These are phyloP conservation scores for Steccherinum ochraceum DNA, from an alignment of 768 basidiomycete species.

Conservation along the genomic window DNA sequence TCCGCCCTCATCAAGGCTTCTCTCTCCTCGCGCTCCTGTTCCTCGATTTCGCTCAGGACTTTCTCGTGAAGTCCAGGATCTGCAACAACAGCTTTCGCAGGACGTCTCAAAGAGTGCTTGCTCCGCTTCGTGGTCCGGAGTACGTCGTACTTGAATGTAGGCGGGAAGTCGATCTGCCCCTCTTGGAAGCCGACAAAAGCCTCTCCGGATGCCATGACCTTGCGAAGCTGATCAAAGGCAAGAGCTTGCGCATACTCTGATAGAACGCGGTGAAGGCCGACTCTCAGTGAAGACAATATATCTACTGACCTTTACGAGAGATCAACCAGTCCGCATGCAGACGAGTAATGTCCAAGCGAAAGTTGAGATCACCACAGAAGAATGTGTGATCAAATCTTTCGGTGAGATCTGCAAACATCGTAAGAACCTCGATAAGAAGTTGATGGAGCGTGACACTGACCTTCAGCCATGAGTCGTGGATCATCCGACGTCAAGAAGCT, in stretches of 20 bases:
- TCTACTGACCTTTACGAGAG: conserved; percentile 57
- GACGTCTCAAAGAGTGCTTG: conserved; percentile 33
- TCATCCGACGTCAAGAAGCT: conserved; percentile 65
- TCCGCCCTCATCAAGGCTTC: conserved; percentile 13
- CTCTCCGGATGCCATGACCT: conserved; percentile 61
- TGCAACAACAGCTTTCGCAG: conserved; percentile 2
- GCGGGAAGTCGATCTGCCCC: conserved; percentile 76
- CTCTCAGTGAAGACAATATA: not conserved
- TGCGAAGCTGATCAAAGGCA: conserved; percentile 82
- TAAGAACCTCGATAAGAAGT: not conserved
- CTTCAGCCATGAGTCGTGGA: conserved; percentile 64
- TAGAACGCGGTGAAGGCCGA: not conserved
- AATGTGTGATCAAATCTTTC: conserved; percentile 89
- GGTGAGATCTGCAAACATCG: conserved; percentile 52
- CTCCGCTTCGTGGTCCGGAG: conserved; percentile 43
- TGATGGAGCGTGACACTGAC: conserved; percentile 28
- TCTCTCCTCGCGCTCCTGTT: conserved; percentile 17
- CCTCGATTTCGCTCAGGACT: conserved; percentile 31
- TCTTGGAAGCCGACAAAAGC: conserved; percentile 79
- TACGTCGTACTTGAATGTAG: conserved; percentile 93
- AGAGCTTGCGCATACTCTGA: conserved; percentile 81
- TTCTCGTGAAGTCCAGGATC: conserved; percentile 18
- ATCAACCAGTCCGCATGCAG: conserved; percentile 95
- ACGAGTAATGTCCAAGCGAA: conserved; percentile 81
- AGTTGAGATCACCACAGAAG: conserved; percentile 88